These are phyloP conservation scores for Cercophora scortea DNA, from an alignment of 495 filamentous ascomycete species.

Conservation along the genomic window DNA sequence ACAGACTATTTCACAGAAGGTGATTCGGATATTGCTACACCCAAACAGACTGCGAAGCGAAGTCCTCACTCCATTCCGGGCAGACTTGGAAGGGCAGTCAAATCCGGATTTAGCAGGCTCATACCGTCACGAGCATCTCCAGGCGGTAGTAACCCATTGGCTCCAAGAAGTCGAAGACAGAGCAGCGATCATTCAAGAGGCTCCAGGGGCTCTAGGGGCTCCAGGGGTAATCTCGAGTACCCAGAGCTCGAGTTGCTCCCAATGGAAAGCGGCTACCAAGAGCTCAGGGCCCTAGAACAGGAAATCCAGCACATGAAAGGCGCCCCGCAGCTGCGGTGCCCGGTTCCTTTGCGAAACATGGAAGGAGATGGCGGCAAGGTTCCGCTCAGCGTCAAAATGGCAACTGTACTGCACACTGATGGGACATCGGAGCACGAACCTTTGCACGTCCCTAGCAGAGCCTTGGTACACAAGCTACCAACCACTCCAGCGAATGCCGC, in stretches of 20 bases:
- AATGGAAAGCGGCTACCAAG: constrained; percentile 20
- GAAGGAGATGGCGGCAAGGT: neutral
- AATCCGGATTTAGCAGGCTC: constrained; percentile 23
- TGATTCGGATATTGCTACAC: neutral
- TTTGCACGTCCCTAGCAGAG: neutral
- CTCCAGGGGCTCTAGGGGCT: constrained; percentile 5
- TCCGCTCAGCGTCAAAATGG: constrained; percentile 9
- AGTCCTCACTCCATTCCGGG: constrained; percentile 15
- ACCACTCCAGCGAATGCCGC: neutral
- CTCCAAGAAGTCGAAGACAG: neutral
- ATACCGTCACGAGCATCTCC: constrained; percentile 12
- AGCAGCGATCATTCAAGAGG: neutral
- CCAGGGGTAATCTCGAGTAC: constrained; percentile 21
- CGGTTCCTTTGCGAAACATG: neutral
- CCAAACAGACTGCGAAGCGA: neutral
- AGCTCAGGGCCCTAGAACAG: constrained; percentile 24
- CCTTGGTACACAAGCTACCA: neutral
- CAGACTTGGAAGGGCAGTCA: constrained; percentile 24
- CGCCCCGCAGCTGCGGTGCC: neutral
- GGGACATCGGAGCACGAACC: constrained; percentile 1
- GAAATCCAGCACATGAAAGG: constrained; percentile 26
- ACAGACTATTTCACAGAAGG: neutral
- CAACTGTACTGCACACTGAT: constrained; percentile 10
- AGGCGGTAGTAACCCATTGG: constrained; percentile 1
- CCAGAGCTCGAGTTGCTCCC: constrained; percentile 28